phyloP scores from a whole-genome alignment of 2,329 filamentous ascomycete genomes.

The Stachybotrys elegans region DNA sequence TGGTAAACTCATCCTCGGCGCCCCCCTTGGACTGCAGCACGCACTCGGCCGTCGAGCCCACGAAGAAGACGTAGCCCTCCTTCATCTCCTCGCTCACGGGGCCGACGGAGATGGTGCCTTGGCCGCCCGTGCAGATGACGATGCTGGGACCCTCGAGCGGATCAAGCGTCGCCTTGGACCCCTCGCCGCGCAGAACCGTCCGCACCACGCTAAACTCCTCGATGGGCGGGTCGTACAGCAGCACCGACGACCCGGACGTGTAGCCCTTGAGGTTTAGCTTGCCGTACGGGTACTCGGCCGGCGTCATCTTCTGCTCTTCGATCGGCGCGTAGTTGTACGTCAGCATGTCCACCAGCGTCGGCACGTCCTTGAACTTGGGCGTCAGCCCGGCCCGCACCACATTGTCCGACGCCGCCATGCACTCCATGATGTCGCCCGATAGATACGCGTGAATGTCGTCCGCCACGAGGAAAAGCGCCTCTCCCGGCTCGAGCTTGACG shows the following conservation, averaged over 20 bases:
- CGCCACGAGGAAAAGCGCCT: slow-evolving; percentile 92
- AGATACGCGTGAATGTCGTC: slow-evolving; percentile 97
- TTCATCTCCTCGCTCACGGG: slow-evolving; percentile 70
- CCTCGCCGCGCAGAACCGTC: slow-evolving; percentile 64
- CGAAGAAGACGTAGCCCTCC: slow-evolving; percentile 73
- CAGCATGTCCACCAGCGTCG: slow-evolving; percentile 82
- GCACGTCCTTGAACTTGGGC: slow-evolving; percentile 96
- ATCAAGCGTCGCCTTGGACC: slow-evolving; percentile 84
- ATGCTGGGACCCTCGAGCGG: slow-evolving; percentile 84
- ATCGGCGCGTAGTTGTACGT: slow-evolving; percentile 96
- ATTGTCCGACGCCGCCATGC: slow-evolving; percentile 99
- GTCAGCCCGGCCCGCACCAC: slow-evolving; percentile 96
- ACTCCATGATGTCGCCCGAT: slow-evolving; percentile 93
- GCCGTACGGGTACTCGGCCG: slow-evolving; percentile 78
- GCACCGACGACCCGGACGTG: slow-evolving; percentile 64
- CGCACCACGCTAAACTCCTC: slow-evolving; percentile 92
- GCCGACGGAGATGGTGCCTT: slow-evolving; percentile 80
- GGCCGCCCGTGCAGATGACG: slow-evolving; percentile 81
- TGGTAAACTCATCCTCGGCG: slow-evolving; percentile 68
- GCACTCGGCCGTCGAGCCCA: slow-evolving; percentile 81
- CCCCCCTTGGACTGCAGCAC: slow-evolving; percentile 64
- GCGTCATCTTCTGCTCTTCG: slow-evolving; percentile 87
- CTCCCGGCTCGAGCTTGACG: slow-evolving; percentile 78
- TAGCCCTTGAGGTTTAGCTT: slow-evolving; percentile 80
- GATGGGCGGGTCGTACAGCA: slow-evolving; percentile 91